A percentile compares a stretch with the other conserved stretches of the same genome.
These are phyloP conservation scores for Rhexocercosporidium sp. DNA, from an alignment of 2,329 filamentous ascomycete genomes.

Conservation along the genomic window DNA sequence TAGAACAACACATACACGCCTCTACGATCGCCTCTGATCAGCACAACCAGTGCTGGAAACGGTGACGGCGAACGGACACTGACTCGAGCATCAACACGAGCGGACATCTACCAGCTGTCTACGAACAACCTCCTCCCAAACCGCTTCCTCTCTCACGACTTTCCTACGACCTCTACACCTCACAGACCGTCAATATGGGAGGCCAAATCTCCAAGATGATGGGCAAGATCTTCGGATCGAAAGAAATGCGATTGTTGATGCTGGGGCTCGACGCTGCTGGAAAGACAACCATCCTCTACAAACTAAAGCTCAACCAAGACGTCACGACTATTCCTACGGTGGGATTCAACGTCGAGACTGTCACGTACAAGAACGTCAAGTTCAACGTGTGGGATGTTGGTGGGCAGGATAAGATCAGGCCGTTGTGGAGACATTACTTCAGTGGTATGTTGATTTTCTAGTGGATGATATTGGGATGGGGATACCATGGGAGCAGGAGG, in stretches of 20 bases:
- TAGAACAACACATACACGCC: background rate
- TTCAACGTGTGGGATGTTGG: conserved; percentile 99
- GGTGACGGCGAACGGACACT: background rate
- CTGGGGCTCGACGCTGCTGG: conserved; percentile 95
- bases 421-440: conserved; percentile 97
- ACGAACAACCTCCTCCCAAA: background rate
- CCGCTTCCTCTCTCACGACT: background rate
- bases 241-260: conserved; percentile 99
- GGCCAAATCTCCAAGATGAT: conserved; percentile 94
- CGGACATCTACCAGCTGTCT: background rate
- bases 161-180: background rate
- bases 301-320: conserved; percentile 97
- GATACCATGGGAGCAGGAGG: conserved; percentile 37
- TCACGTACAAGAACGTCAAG: conserved; percentile 99
- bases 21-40: background rate
- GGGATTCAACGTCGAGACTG: conserved; percentile 98
- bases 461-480: background rate
- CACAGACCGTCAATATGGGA: conserved; percentile 70
- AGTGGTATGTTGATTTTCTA: conserved; percentile 59
- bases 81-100: background rate
- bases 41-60: background rate
- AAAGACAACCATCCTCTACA: conserved; percentile 99
- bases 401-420: conserved; percentile 98
- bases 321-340: conserved; percentile 98
- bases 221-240: conserved; percentile 98